Evolutionary conservation across 1,284 basidiomycete species (phyloP).

Genomic region (Cutaneotrichosporon spelunceum): DNA sequence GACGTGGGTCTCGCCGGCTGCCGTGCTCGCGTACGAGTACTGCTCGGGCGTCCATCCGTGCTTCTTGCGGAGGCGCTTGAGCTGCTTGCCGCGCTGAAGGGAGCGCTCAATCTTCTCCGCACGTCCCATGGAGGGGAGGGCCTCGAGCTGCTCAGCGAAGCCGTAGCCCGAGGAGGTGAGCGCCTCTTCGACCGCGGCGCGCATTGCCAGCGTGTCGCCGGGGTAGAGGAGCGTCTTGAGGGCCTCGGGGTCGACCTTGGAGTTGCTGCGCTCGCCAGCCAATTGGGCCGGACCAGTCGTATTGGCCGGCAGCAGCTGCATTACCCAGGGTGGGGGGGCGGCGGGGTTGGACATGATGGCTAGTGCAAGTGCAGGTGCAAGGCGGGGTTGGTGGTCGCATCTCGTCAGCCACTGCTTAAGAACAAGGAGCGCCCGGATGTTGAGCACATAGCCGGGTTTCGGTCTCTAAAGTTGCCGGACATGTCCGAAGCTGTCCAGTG

Average conservation of each 20-base stretch:
- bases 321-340: constrained; percentile 15
- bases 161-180: constrained; percentile 5
- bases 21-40: constrained; percentile 14
- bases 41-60: constrained; percentile 19
- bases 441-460: too few species aligned
- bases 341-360: constrained; percentile 7
- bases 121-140: constrained; percentile 19
- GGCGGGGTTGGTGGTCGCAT: background rate
- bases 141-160: constrained; percentile 14
- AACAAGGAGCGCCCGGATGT: too few species aligned
- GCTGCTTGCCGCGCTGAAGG: constrained; percentile 23
- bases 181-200: constrained; percentile 12
- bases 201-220: constrained; percentile 12
- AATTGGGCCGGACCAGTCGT: constrained; percentile 14
- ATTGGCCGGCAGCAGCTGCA: constrained; percentile 11
- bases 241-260: constrained; percentile 10
- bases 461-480: too few species aligned
- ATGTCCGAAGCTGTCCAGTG: too few species aligned
- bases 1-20: constrained; percentile 20
- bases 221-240: constrained; percentile 16
- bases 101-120: constrained; percentile 22
- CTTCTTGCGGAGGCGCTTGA: constrained; percentile 21
- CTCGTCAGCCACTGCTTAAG: too few species aligned
- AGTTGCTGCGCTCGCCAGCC: constrained; percentile 13
- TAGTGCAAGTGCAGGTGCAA: background rate